Evolutionary conservation across 2,329 filamentous ascomycete species (phyloP).

Genomic region (Alternaria brassicicola): DNA sequence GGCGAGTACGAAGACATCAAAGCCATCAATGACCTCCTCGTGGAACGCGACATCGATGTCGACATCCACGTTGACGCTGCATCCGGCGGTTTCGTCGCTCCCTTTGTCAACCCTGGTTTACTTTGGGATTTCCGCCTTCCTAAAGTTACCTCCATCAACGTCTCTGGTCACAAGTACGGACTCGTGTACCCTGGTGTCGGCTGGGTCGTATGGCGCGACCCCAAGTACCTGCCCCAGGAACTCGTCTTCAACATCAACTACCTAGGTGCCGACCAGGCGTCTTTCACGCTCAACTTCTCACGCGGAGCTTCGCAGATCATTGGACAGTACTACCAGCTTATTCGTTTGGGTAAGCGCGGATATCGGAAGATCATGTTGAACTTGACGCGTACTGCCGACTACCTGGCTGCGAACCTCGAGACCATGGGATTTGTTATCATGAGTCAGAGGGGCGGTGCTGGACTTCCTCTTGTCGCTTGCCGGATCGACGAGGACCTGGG

Average conservation of each 20-base stretch:
- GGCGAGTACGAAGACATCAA: constrained; percentile 93
- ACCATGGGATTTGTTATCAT: constrained; percentile 85
- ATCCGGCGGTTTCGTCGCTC: constrained; percentile 89
- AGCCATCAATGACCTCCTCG: constrained; percentile 83
- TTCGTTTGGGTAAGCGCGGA: constrained; percentile 89
- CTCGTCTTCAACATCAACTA: constrained; percentile 99
- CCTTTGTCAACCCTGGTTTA: constrained; percentile 83
- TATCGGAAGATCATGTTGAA: constrained; percentile 95
- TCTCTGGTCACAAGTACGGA: constrained; percentile 88
- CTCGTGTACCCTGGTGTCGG: constrained; percentile 85
- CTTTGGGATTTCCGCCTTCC: constrained; percentile 92
- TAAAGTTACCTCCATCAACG: constrained; percentile 91
- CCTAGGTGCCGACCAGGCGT: constrained; percentile 91
- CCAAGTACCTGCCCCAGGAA: constrained; percentile 72
- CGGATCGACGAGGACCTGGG: constrained; percentile 66
- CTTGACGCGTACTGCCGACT: constrained; percentile 86
- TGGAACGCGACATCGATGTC: constrained; percentile 75
- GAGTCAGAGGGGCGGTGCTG: constrained; percentile 76
- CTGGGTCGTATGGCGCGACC: constrained; percentile 88
- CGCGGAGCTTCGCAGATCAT: constrained; percentile 95
- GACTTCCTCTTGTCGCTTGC: constrained; percentile 90
- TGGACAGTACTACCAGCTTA: constrained; percentile 96
- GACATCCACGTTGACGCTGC: constrained; percentile 95
- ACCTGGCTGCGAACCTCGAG: constrained; percentile 75
- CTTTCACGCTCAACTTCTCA: constrained; percentile 96